Conservation (phyloP, 2,329 filamentous ascomycete genomes). For the Colletotrichum spaethianum region DNA sequence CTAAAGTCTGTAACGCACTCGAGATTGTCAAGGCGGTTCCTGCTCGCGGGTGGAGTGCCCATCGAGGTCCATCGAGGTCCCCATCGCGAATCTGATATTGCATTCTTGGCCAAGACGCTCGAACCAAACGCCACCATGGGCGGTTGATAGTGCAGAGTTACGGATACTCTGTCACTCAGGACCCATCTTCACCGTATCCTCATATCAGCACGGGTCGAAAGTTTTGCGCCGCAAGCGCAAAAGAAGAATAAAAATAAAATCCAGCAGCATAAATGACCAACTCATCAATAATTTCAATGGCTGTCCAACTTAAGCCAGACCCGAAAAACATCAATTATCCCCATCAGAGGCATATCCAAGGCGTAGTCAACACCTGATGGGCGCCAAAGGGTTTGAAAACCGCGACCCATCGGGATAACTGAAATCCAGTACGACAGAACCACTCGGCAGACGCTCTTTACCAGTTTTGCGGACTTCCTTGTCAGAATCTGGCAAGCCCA, state of each 20-base stretch:
- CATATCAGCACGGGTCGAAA: neutral
- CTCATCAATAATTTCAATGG: neutral
- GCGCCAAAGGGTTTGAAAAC: neutral
- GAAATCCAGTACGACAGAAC: neutral
- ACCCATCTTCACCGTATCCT: neutral
- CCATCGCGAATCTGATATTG: neutral
- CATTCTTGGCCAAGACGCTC: neutral
- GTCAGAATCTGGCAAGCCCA: constrained; percentile 1
- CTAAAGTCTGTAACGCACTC: too few relatives aligned
- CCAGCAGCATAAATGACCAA: neutral
- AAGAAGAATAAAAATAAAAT: too few relatives aligned
- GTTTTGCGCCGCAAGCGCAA: neutral
- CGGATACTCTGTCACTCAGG: neutral
- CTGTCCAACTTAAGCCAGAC: too few relatives aligned
- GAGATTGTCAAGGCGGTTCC: neutral
- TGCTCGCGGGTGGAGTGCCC: neutral
- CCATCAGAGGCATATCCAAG: neutral
- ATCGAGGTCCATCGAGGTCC: neutral
- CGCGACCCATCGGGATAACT: neutral
- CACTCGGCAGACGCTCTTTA: neutral
- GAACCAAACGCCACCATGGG: neutral
- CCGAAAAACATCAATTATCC: too few relatives aligned
- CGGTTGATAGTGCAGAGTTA: too few relatives aligned
- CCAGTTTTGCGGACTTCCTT: neutral
- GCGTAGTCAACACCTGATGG: neutral